Evolutionary conservation across 2,329 filamentous ascomycete genomes (phyloP).

Genomic region (Talaromyces atroroseus): DNA sequence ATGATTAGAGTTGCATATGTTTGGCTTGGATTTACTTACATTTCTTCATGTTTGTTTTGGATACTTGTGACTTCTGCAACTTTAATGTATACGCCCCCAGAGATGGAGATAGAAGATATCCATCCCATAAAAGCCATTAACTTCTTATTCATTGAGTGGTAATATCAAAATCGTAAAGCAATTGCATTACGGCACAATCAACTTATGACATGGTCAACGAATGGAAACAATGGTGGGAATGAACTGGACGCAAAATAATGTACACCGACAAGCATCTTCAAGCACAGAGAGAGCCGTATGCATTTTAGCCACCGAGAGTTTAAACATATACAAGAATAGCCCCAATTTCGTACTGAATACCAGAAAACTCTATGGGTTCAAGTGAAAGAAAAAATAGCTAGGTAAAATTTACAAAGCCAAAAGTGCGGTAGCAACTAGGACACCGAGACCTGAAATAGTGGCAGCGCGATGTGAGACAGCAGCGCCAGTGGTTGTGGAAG

Average conservation of each 20-base stretch:
- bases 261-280: background rate
- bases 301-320: background rate
- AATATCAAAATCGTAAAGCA: background rate
- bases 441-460: conserved; percentile 11
- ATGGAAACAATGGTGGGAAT: background rate
- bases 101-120: too few species aligned
- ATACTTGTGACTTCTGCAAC: too few species aligned
- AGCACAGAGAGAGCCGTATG: background rate
- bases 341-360: background rate
- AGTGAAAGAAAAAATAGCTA: conserved; percentile 1
- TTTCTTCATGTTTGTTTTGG: too few species aligned
- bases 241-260: background rate
- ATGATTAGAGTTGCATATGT: too few species aligned
- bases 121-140: too few species aligned
- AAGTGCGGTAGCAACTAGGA: conserved; percentile 8
- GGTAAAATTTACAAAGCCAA: conserved; percentile 8
- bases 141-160: background rate
- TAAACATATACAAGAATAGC: background rate
- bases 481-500: conserved; percentile 14
- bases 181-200: background rate
- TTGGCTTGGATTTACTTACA: too few species aligned
- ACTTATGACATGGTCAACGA: background rate
- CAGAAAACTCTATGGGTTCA: background rate
- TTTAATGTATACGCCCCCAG: too few species aligned
- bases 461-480: conserved; percentile 12